Percentiles rank a stretch among this genome's conserved stretches.
Evolutionary conservation across 306 rosid species (phyloP).

Genomic region (Rosa chinensis): DNA sequence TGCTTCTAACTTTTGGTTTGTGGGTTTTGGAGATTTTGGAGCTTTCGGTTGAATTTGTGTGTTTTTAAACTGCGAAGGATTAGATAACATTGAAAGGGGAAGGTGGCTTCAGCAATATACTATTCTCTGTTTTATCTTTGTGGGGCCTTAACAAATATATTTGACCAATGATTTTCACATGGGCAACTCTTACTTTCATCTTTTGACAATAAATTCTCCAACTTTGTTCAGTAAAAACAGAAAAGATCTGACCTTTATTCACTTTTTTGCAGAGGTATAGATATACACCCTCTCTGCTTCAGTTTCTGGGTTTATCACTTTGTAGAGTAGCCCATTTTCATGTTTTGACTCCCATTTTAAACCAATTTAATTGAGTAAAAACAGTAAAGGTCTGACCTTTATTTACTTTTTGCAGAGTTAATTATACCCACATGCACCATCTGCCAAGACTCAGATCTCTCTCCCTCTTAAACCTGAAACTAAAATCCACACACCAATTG

Average conservation of each 20-base stretch:
- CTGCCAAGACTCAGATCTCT: slow-evolving; percentile 48
- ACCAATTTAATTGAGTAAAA: too few relatives aligned
- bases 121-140: not conserved
- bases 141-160: slow-evolving; percentile 5
- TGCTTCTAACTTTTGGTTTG: not conserved
- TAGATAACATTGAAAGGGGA: slow-evolving; percentile 11
- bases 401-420: too few relatives aligned
- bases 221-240: not conserved
- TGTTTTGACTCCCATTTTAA: too few relatives aligned
- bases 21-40: slow-evolving; percentile 28
- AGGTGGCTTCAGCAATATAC: not conserved
- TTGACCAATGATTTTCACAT: slow-evolving; percentile 15
- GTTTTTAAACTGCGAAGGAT: slow-evolving; percentile 28
- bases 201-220: not conserved
- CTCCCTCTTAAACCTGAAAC: slow-evolving; percentile 33
- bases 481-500: slow-evolving; percentile 37
- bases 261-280: not conserved
- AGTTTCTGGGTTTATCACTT: not conserved
- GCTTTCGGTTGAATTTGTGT: slow-evolving; percentile 29
- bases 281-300: not conserved
- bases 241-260: not conserved
- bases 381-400: not conserved
- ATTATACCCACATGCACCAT: slow-evolving; percentile 24
- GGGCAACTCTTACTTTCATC: not conserved
- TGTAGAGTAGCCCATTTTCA: not conserved